phyloP scores from a whole-genome alignment of 2,329 filamentous ascomycete species.

The Botrytis hyacinthi region DNA sequence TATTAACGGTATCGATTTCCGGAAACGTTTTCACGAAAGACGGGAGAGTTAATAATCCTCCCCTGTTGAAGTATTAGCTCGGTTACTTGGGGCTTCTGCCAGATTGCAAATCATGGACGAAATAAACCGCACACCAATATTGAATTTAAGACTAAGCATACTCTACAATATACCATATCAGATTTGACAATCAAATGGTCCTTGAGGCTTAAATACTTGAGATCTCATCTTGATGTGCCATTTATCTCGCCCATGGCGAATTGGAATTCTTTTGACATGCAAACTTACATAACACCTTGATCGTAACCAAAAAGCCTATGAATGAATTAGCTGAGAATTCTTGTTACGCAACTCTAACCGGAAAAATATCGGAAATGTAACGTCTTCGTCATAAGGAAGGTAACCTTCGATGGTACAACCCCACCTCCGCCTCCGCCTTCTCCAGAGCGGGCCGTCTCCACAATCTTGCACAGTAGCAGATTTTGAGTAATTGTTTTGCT shows the following conservation, averaged over 20 bases:
- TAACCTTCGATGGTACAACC: background rate
- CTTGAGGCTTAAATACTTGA: background rate
- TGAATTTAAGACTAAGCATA: background rate
- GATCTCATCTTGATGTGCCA: background rate
- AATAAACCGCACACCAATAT: background rate
- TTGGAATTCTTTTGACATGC: background rate
- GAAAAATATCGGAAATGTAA: constrained; percentile 10
- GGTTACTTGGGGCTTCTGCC: background rate
- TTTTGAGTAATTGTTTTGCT: background rate
- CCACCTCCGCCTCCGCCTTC: constrained; percentile 1
- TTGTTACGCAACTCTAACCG: background rate
- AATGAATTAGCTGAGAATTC: background rate
- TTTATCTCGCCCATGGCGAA: background rate
- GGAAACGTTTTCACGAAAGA: constrained; percentile 19
- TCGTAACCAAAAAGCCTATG: constrained; percentile 47
- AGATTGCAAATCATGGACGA: background rate
- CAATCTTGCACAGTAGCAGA: background rate
- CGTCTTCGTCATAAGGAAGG: background rate
- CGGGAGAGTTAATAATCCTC: constrained; percentile 44
- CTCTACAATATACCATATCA: background rate
- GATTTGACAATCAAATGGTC: background rate
- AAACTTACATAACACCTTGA: constrained; percentile 33
- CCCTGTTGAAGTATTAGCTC: constrained; percentile 42
- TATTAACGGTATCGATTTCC: constrained; percentile 22
- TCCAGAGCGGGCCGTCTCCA: background rate